Percentiles rank a stretch among this genome's conserved stretches.
Evolutionary conservation across 129 eudicot genomes (phyloP).

Genomic region (Flaveria bidentis): DNA sequence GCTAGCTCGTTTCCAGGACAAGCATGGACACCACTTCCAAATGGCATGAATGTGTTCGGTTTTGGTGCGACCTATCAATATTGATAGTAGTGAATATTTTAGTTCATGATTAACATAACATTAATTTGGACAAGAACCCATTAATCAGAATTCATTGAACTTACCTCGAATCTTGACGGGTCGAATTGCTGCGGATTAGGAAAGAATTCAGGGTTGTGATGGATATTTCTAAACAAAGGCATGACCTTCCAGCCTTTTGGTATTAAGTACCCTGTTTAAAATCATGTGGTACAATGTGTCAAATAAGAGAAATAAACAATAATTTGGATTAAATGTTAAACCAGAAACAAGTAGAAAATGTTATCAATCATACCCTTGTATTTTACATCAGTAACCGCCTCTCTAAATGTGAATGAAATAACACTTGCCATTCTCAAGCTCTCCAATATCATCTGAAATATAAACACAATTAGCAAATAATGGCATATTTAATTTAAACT

Average conservation of each 20-base stretch:
- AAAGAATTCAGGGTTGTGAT: conserved; percentile 85
- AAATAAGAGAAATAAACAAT: conserved; percentile 16
- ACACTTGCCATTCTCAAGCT: conserved; percentile 67
- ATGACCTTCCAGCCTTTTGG: conserved; percentile 98
- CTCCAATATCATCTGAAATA: conserved; percentile 55
- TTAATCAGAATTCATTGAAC: background rate
- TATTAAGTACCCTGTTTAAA: conserved; percentile 67
- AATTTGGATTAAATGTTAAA: background rate
- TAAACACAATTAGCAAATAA: background rate
- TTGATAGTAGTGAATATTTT: background rate
- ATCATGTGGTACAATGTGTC: conserved; percentile 24
- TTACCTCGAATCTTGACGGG: conserved; percentile 82
- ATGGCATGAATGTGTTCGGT: conserved; percentile 90
- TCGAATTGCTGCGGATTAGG: conserved; percentile 65
- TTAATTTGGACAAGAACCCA: background rate
- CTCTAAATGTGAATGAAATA: conserved; percentile 62
- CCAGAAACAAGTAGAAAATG: background rate
- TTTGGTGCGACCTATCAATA: conserved; percentile 54
- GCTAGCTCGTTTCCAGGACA: conserved; percentile 93
- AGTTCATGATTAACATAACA: background rate
- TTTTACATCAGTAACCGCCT: conserved; percentile 63
- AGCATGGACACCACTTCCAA: conserved; percentile 84
- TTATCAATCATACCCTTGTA: conserved; percentile 39
- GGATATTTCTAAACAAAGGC: conserved; percentile 89
- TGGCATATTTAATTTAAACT: too few relatives aligned